A percentile compares a stretch with the other conserved stretches of the same genome.
phyloP scores from a whole-genome alignment of 2,329 filamentous ascomycete species.

The Cercospora sojina region DNA sequence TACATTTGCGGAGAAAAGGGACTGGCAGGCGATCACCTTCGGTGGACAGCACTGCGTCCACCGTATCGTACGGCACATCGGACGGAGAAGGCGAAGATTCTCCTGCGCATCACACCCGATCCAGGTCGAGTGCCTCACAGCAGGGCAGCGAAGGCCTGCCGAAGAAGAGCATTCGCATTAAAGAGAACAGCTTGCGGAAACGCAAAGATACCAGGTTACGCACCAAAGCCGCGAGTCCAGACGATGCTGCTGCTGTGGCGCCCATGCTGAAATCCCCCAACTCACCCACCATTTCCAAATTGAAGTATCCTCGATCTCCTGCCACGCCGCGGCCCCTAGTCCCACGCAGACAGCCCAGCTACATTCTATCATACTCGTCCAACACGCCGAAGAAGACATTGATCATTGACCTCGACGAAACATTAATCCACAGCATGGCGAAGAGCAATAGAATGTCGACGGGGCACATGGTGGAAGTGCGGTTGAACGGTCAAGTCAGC shows the following conservation, averaged over 20 bases:
- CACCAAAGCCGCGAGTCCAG: constrained; percentile 25
- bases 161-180: constrained; percentile 79
- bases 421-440: constrained; percentile 94
- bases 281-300: constrained; percentile 60
- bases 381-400: constrained; percentile 80
- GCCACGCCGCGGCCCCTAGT: constrained; percentile 87
- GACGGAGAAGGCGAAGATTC: constrained; percentile 58
- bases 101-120: constrained; percentile 59
- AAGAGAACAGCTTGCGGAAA: constrained; percentile 73
- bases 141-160: constrained; percentile 18
- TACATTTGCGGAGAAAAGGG: constrained; percentile 33
- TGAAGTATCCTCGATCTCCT: constrained; percentile 87
- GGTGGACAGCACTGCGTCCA: constrained; percentile 37
- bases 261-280: constrained; percentile 92
- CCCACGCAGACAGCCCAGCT: constrained; percentile 84
- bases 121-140: constrained; percentile 52
- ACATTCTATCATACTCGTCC: constrained; percentile 61
- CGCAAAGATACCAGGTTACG: constrained; percentile 66
- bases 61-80: constrained; percentile 64
- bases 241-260: constrained; percentile 52
- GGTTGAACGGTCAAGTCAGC: constrained; percentile 29
- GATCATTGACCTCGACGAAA: constrained; percentile 94
- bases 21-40: constrained; percentile 44
- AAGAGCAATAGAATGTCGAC: constrained; percentile 94
- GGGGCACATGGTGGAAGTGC: constrained; percentile 97